Conservation (phyloP, 768 basidiomycete genomes). For the Tylopilus subfusipes region DNA sequence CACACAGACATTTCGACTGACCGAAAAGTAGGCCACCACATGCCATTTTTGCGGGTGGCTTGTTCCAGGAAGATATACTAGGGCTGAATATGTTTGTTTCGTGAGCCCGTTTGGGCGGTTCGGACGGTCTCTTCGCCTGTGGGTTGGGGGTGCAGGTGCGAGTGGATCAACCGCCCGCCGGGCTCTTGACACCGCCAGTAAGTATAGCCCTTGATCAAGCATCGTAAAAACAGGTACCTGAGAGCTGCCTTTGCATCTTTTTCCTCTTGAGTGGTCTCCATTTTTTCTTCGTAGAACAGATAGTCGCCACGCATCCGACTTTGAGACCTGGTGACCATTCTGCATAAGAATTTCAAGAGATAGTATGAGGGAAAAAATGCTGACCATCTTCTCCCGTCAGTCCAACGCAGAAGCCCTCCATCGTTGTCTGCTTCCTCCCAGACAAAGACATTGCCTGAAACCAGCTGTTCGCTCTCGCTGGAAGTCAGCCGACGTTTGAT, state of each 20-base stretch:
- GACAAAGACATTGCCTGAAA: constrained; percentile 75
- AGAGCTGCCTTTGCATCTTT: constrained; percentile 77
- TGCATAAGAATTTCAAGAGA: constrained; percentile 3
- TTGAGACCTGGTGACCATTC: constrained; percentile 56
- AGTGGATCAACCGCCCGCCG: constrained; percentile 59
- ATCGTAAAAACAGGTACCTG: constrained; percentile 41
- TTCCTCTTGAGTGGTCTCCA: constrained; percentile 76
- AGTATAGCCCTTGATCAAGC: neutral
- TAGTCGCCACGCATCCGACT: constrained; percentile 83
- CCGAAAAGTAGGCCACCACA: constrained; percentile 79
- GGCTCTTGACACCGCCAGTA: constrained; percentile 38
- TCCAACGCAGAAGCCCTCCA: constrained; percentile 68
- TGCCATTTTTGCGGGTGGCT: constrained; percentile 72
- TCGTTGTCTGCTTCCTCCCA: constrained; percentile 83
- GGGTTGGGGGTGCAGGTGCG: constrained; percentile 53
- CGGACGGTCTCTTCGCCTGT: constrained; percentile 71
- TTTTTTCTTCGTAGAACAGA: constrained; percentile 81
- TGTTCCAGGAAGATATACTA: constrained; percentile 60
- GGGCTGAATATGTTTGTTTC: constrained; percentile 82
- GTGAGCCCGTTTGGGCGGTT: constrained; percentile 79
- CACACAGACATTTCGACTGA: constrained; percentile 31
- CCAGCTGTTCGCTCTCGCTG: constrained; percentile 64
- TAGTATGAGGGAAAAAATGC: constrained; percentile 3
- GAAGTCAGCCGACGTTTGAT: constrained; percentile 68
- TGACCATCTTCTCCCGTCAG: constrained; percentile 76